Conservation (phyloP, 2,329 filamentous ascomycete species). For the Aschersonia sp. region DNA sequence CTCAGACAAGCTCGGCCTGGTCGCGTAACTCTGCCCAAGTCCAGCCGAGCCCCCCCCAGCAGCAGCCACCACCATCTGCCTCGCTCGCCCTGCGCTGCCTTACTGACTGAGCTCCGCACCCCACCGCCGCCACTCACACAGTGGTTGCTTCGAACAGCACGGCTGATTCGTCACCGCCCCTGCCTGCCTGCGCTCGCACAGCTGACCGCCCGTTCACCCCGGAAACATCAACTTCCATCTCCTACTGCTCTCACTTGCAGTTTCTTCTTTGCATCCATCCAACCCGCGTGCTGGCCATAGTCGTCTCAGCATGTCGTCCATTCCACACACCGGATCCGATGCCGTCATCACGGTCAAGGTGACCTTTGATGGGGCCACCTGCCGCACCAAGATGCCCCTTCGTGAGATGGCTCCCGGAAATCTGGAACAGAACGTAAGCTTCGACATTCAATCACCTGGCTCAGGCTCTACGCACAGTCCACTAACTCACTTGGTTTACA, state of each 20-base stretch:
- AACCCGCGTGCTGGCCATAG: not conserved
- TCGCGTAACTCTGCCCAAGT: not conserved
- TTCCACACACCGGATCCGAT: slow-evolving; percentile 10
- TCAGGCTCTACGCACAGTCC: no score
- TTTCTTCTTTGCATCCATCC: not conserved
- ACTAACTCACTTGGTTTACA: slow-evolving; percentile 3
- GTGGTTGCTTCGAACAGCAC: not conserved
- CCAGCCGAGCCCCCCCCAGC: not conserved
- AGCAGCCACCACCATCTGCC: not conserved
- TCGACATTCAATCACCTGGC: no score
- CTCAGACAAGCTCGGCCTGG: not conserved
- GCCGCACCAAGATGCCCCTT: slow-evolving; percentile 80
- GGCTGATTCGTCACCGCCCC: slow-evolving; percentile 1
- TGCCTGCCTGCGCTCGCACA: not conserved
- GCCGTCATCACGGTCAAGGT: slow-evolving; percentile 67
- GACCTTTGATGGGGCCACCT: slow-evolving; percentile 56
- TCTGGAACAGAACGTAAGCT: slow-evolving; percentile 72
- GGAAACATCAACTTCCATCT: not conserved
- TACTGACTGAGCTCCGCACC: not conserved
- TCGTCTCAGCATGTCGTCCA: slow-evolving; percentile 12
- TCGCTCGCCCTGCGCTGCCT: not conserved
- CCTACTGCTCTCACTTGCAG: not conserved
- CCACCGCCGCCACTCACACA: not conserved
- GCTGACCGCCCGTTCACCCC: not conserved
- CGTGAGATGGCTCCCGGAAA: slow-evolving; percentile 62